Base-by-base conservation (phyloP, 2,329 filamentous ascomycete genomes). In the Chaetomiaceae sp. region DNA sequence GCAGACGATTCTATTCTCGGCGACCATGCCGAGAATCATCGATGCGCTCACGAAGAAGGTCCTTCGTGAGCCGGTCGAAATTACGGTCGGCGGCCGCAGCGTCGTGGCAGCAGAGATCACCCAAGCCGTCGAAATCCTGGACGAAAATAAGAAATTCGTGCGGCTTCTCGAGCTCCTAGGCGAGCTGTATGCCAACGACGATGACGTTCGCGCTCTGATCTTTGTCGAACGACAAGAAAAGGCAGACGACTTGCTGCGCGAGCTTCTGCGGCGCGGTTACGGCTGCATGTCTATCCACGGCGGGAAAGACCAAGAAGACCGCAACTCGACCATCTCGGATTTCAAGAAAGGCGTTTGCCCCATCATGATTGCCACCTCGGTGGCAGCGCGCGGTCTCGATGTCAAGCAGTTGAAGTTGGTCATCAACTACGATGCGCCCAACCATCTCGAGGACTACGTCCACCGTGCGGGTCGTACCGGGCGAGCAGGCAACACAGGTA, bases 321-420 rank as follows among this genome's bases (percentile, higher is more conserved):
- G 91, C 59, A 90, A 96, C 69, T 92, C 90, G 53, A 92, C 90
- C 13, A 95, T 96, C 62, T 79, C 87, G 36, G 90, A 96, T 67
- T 96, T 96, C 78, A 97, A 95, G 71, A 87, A 85, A 62, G 94
- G 94, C 51, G 82, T 92, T 38, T 82, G 95, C 43, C 91, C 91
- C 0, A 87, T 99, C 52, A 77, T 99, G 66, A 87, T 97, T 65
- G 94, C 94, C 10, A 99, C 94, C 0, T 96, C 92, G 10, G 90
- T 99, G 54, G 94, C 94, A 34, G 94, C 94, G 46, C 88, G 94
- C 69, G 94, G 94, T 56, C 76, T 99, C 36, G 94, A 99, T 68
- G 92, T 99, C 40, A 96, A 96, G 71, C 90, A 95, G 67, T 78
- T 99, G 30, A 96, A 95, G 69, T 79, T 97, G 29, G 94, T 99